Percentiles rank a stretch among this genome's conserved stretches.
phyloP scores from a whole-genome alignment of 345 rosid genomes.

The Eucalyptus brandiana region DNA sequence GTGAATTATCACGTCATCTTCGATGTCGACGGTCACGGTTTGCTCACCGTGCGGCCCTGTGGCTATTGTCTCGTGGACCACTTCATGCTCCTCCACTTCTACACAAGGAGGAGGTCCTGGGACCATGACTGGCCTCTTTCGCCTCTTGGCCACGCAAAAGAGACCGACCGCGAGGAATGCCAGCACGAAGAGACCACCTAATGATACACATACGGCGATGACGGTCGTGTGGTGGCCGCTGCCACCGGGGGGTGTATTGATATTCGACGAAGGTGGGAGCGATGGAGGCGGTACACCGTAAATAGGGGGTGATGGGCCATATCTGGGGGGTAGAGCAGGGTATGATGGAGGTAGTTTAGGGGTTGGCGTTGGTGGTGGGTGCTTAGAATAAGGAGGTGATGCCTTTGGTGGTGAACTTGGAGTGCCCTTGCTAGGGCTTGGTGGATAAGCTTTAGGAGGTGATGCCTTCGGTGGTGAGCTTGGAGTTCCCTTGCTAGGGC shows the following conservation, averaged over 20 bases:
- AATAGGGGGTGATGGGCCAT: not conserved
- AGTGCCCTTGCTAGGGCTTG: not conserved
- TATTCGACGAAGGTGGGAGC: not conserved
- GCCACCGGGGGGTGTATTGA: not conserved
- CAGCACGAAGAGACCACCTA: slow-evolving; percentile 11
- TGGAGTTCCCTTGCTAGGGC: not conserved
- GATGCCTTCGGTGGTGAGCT: not conserved
- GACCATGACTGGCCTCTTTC: not conserved
- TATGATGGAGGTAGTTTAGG: not conserved
- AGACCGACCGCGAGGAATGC: slow-evolving; percentile 16
- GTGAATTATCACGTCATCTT: slow-evolving; percentile 1
- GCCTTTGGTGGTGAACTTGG: not conserved
- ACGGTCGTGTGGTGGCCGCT: slow-evolving; percentile 1
- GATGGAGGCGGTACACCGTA: not conserved
- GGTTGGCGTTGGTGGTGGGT: not conserved
- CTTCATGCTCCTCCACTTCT: slow-evolving; percentile 3
- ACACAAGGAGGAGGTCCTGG: not conserved
- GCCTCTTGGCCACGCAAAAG: slow-evolving; percentile 16
- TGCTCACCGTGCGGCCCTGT: slow-evolving; percentile 1
- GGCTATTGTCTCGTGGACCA: not conserved
- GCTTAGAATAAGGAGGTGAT: not conserved
- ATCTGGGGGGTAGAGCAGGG: not conserved
- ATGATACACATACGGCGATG: slow-evolving; percentile 9
- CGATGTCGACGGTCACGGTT: not conserved
- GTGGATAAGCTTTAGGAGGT: not conserved